Percentiles rank a stretch among this genome's conserved stretches.
Conservation (phyloP, 192 early-diverging fungal genomes). For the Funneliformis geosporum region DNA sequence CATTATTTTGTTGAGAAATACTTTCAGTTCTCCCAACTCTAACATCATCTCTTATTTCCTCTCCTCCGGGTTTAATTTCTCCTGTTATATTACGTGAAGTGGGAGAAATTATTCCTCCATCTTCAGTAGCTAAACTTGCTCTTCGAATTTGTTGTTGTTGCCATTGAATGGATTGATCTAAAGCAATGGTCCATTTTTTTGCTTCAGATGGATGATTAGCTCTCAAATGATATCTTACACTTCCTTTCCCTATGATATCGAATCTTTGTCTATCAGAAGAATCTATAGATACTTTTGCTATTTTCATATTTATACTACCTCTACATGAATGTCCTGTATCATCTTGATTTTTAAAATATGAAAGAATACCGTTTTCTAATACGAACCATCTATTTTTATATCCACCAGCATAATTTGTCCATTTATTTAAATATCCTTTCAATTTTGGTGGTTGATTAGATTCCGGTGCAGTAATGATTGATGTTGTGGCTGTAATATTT, state of each 20-base stretch:
- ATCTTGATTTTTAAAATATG: conserved; percentile 79
- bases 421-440: conserved; percentile 72
- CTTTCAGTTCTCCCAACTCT: background rate
- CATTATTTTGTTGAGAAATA: background rate
- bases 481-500: conserved; percentile 40
- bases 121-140: background rate
- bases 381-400: conserved; percentile 83
- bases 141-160: conserved; percentile 47
- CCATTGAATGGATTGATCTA: conserved; percentile 79
- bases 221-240: conserved; percentile 69
- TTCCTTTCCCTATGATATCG: conserved; percentile 77
- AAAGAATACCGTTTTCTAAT: conserved; percentile 76
- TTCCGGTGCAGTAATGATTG: conserved; percentile 50
- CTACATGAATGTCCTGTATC: conserved; percentile 77
- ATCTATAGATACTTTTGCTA: conserved; percentile 66
- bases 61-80: background rate
- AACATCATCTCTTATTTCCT: conserved; percentile 1
- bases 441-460: conserved; percentile 62
- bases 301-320: conserved; percentile 76
- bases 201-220: conserved; percentile 69
- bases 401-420: conserved; percentile 84
- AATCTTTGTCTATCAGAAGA: conserved; percentile 70
- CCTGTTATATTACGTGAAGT: background rate
- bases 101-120: conserved; percentile 33
- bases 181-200: conserved; percentile 79